A percentile compares a stretch with the other conserved stretches of the same genome.
phyloP scores from a whole-genome alignment of 441 rosid species.

The Codiaeum variegatum region DNA sequence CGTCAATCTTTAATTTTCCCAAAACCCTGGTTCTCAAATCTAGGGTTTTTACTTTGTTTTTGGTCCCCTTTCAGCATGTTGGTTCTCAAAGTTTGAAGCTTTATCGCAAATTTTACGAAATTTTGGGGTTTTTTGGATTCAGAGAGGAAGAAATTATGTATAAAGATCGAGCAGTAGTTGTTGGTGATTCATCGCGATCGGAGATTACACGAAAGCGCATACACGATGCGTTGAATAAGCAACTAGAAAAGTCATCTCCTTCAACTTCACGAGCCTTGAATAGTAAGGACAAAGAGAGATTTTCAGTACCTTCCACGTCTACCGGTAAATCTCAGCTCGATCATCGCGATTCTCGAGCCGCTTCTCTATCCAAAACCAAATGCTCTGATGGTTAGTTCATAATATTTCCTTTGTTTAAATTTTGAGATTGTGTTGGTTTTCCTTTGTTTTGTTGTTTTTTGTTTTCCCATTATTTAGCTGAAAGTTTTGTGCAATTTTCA shows the following conservation, averaged over 20 bases:
- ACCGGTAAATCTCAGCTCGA: conserved; percentile 60
- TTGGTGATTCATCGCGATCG: conserved; percentile 57
- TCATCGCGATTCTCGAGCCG: conserved; percentile 48
- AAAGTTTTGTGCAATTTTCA: not conserved
- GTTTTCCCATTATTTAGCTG: not conserved
- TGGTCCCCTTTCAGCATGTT: conserved; percentile 7
- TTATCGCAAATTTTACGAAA: not conserved
- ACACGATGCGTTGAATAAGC: conserved; percentile 81
- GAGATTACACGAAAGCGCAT: conserved; percentile 80
- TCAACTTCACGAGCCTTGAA: conserved; percentile 60
- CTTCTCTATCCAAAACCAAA: conserved; percentile 49
- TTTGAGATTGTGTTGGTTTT: not conserved
- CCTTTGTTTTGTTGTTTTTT: not conserved
- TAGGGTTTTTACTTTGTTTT: conserved; percentile 19
- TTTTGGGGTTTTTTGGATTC: not conserved
- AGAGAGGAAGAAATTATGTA: conserved; percentile 40
- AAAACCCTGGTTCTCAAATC: conserved; percentile 16
- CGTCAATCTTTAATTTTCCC: not conserved
- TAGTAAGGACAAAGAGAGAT: conserved; percentile 51
- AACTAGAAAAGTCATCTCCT: conserved; percentile 77
- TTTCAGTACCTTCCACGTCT: conserved; percentile 64
- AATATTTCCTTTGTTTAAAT: not conserved
- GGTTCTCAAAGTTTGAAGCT: conserved; percentile 18
- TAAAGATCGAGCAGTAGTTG: conserved; percentile 51
- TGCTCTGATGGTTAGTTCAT: conserved; percentile 55